These are phyloP conservation scores for Xylariales sp. DNA, from an alignment of 2,329 filamentous ascomycete species.

Conservation along the genomic window DNA sequence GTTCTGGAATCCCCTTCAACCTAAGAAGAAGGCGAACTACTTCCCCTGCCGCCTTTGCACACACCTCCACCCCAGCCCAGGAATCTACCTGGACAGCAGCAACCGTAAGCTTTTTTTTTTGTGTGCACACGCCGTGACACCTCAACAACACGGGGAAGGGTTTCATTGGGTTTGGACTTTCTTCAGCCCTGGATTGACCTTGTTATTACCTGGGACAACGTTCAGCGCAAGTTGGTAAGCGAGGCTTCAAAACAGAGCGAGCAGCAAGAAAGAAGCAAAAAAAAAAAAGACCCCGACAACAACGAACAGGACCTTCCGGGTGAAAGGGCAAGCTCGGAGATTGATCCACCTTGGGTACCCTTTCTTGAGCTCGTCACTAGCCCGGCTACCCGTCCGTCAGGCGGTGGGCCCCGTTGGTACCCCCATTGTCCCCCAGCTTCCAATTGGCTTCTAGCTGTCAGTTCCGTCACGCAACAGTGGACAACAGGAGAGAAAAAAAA, in stretches of 20 bases:
- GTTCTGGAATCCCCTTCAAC: neutral
- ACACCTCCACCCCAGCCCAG: too few relatives aligned
- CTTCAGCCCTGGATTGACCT: neutral
- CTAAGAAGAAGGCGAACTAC: neutral
- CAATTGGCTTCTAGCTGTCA: neutral
- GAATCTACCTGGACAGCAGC: too few relatives aligned
- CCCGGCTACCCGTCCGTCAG: neutral
- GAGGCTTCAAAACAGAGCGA: too few relatives aligned
- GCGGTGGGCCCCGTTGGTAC: neutral
- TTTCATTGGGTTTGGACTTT: neutral
- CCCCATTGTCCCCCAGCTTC: neutral
- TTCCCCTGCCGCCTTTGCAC: neutral
- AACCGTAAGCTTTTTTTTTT: too few relatives aligned
- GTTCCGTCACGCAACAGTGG: constrained; percentile 2
- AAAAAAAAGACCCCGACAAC: too few relatives aligned
- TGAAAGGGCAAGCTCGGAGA: constrained; percentile 2
- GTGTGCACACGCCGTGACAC: too few relatives aligned
- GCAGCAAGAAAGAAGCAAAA: too few relatives aligned
- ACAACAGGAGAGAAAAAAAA: too few relatives aligned
- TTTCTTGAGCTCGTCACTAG: constrained; percentile 4
- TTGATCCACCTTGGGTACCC: constrained; percentile 7
- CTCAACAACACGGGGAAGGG: neutral
- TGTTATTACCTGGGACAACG: neutral
- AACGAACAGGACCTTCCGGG: too few relatives aligned
- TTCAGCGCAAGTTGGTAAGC: too few relatives aligned